Conservation (phyloP, 345 rosid species). For the Aethionema arabicum region DNA sequence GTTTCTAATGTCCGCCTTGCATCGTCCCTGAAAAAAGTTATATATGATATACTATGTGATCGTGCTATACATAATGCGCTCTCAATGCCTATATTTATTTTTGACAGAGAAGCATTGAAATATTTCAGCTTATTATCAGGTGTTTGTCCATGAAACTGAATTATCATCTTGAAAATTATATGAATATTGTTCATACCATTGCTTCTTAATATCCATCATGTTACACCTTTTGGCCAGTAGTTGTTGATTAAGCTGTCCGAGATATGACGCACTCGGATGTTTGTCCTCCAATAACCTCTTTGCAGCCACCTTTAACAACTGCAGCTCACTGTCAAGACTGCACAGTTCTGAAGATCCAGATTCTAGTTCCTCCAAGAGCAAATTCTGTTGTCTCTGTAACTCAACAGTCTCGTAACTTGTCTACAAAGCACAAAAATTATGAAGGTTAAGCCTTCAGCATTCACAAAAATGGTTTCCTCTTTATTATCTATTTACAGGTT, state of each 20-base stretch:
- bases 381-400: slow-evolving; percentile 39
- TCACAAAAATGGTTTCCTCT: slow-evolving; percentile 1
- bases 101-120: neutral
- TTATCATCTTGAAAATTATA: slow-evolving; percentile 13
- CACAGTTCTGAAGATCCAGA: slow-evolving; percentile 43
- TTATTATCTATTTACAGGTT: slow-evolving; percentile 14
- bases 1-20: slow-evolving; percentile 50
- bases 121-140: slow-evolving; percentile 15
- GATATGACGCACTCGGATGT: slow-evolving; percentile 47
- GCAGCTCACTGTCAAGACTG: slow-evolving; percentile 53
- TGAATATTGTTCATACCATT: slow-evolving; percentile 46
- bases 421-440: slow-evolving; percentile 40
- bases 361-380: slow-evolving; percentile 41
- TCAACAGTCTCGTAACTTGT: slow-evolving; percentile 31
- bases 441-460: neutral
- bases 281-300: slow-evolving; percentile 53
- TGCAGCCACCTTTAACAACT: slow-evolving; percentile 52
- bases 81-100: neutral
- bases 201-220: slow-evolving; percentile 45
- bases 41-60: slow-evolving; percentile 5
- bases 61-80: slow-evolving; percentile 2
- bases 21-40: slow-evolving; percentile 50
- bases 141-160: slow-evolving; percentile 14
- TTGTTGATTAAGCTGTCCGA: slow-evolving; percentile 51
- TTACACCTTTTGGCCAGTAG: slow-evolving; percentile 41